A percentile compares a stretch with the other conserved stretches of the same genome.
Evolutionary conservation across 2,329 filamentous ascomycete genomes (phyloP).

Genomic region (Orbilia javanica): DNA sequence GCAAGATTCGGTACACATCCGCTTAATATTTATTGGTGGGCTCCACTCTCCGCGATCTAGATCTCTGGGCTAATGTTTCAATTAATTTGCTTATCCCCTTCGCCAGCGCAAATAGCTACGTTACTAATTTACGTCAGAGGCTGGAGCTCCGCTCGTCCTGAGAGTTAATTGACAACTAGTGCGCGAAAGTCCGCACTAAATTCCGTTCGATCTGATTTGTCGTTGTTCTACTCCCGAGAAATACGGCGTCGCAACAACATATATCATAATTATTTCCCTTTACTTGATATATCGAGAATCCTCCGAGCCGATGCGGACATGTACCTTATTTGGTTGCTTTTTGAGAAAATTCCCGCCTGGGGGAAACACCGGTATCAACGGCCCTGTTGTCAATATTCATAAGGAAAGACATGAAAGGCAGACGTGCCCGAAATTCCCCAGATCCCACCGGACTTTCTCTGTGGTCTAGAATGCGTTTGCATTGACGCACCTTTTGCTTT

Average conservation of each 20-base stretch:
- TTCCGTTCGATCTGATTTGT: conserved; percentile 1
- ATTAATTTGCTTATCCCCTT: not conserved
- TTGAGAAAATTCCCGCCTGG: not conserved
- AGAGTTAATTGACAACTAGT: not conserved
- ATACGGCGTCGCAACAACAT: not conserved
- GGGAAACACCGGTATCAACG: not conserved
- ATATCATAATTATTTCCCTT: not conserved
- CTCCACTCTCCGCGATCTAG: conserved; percentile 11
- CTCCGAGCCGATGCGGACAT: conserved; percentile 3
- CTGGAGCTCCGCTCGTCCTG: conserved; percentile 22
- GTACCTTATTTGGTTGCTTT: not conserved
- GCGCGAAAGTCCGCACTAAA: not conserved
- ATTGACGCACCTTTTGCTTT: conserved; percentile 18
- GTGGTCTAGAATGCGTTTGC: not conserved
- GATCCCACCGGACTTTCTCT: not conserved
- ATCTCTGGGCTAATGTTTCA: not conserved
- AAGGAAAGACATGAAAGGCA: conserved; percentile 1
- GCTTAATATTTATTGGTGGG: conserved; percentile 12
- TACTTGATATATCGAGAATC: conserved; percentile 4
- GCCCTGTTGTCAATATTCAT: not conserved
- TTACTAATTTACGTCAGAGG: conserved; percentile 4
- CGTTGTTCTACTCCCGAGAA: not conserved
- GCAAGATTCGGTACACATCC: conserved; percentile 13
- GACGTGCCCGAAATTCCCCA: not conserved
- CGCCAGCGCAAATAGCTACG: conserved; percentile 13